phyloP scores from a whole-genome alignment of 2,329 filamentous ascomycete species.

The Bipolaris sorokiniana region DNA sequence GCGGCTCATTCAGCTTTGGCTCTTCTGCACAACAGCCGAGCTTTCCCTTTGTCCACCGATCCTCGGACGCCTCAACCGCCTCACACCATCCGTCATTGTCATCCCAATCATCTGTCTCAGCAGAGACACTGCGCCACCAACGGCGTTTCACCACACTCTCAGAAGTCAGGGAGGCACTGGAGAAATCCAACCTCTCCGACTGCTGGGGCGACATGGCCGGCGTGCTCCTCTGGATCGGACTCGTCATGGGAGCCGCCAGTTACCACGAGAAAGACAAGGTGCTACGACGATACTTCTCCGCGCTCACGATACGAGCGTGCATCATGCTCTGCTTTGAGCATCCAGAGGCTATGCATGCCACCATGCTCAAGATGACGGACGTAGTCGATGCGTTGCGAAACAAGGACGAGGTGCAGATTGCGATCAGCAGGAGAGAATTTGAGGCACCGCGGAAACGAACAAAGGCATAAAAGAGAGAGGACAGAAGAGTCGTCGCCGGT shows the following conservation, averaged over 20 bases:
- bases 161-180: conserved; percentile 32
- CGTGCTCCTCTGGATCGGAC: conserved; percentile 47
- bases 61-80: conserved; percentile 13
- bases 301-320: conserved; percentile 39
- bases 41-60: conserved; percentile 16
- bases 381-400: conserved; percentile 26
- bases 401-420: conserved; percentile 4
- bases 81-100: conserved; percentile 14
- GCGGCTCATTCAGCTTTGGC: conserved; percentile 7
- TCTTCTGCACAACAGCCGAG: background rate
- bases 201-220: conserved; percentile 48
- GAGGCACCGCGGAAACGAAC: conserved; percentile 23
- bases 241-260: conserved; percentile 43
- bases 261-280: conserved; percentile 27
- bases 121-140: conserved; percentile 12
- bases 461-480: background rate
- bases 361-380: conserved; percentile 36
- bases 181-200: conserved; percentile 40
- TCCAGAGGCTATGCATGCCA: conserved; percentile 38
- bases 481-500: background rate
- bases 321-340: conserved; percentile 48
- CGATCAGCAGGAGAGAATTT: background rate
- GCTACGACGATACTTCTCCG: conserved; percentile 40
- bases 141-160: conserved; percentile 23
- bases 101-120: conserved; percentile 16